Evolutionary conservation across 768 basidiomycete genomes (phyloP).

Genomic region (Trametes punicea): DNA sequence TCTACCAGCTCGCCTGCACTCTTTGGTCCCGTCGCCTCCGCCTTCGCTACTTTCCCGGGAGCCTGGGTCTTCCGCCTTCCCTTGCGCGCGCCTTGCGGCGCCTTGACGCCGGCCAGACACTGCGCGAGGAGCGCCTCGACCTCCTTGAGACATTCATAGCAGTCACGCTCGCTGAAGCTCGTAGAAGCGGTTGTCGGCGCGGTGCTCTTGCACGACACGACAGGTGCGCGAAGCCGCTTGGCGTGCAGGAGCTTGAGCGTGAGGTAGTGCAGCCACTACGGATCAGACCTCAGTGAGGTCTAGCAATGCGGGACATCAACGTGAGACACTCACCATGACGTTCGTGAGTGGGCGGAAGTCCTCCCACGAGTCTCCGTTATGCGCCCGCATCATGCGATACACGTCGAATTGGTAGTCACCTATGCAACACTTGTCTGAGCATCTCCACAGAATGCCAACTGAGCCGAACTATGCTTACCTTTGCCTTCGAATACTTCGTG

Average conservation of each 20-base stretch:
- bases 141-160: constrained; percentile 66
- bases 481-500: constrained; percentile 89
- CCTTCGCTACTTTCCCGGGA: constrained; percentile 18
- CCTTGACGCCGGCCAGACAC: constrained; percentile 40
- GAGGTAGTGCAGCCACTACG: constrained; percentile 91
- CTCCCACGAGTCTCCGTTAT: constrained; percentile 66
- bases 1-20: constrained; percentile 60
- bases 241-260: constrained; percentile 63
- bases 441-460: neutral
- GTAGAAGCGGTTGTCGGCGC: constrained; percentile 31
- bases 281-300: neutral
- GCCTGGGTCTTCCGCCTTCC: constrained; percentile 36
- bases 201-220: constrained; percentile 38
- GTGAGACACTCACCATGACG: constrained; percentile 63
- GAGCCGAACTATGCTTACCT: constrained; percentile 42
- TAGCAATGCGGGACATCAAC: neutral
- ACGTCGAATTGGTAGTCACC: constrained; percentile 94
- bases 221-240: constrained; percentile 64
- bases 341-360: constrained; percentile 81
- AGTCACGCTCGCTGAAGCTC: constrained; percentile 58
- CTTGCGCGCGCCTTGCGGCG: constrained; percentile 33
- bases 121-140: constrained; percentile 56
- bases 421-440: constrained; percentile 26
- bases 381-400: constrained; percentile 80
- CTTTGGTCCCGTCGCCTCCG: constrained; percentile 11